phyloP scores from a whole-genome alignment of 208 protist species.

The Trypanosoma melophagium region DNA sequence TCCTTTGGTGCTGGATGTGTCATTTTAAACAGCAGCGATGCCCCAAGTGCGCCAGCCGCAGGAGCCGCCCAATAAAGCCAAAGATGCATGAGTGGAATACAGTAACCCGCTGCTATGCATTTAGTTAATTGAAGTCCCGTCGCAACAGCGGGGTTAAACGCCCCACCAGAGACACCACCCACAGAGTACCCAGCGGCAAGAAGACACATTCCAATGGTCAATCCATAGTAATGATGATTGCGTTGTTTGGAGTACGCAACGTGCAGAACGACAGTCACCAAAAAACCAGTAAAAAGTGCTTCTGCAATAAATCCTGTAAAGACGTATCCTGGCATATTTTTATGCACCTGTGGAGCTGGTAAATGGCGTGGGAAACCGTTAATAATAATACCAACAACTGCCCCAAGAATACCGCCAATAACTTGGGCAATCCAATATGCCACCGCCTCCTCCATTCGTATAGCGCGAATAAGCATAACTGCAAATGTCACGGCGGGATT shows the following conservation, averaged over 20 bases:
- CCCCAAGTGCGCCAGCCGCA: constrained; percentile 53
- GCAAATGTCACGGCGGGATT: constrained; percentile 81
- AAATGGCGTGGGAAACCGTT: constrained; percentile 66
- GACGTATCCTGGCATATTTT: constrained; percentile 61
- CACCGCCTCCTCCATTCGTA: constrained; percentile 74
- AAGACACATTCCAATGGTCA: constrained; percentile 79
- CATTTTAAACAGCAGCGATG: constrained; percentile 73
- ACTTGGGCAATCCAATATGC: constrained; percentile 82
- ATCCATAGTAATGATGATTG: constrained; percentile 75
- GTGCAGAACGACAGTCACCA: constrained; percentile 79
- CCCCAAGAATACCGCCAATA: constrained; percentile 66
- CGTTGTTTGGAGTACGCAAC: constrained; percentile 71
- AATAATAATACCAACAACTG: constrained; percentile 50
- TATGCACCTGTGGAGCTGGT: constrained; percentile 71
- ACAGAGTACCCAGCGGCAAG: constrained; percentile 73
- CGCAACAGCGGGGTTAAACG: constrained; percentile 82
- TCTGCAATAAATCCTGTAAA: constrained; percentile 70
- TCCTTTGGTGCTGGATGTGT: constrained; percentile 64
- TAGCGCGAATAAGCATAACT: constrained; percentile 58
- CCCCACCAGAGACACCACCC: constrained; percentile 69
- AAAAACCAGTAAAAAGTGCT: constrained; percentile 62
- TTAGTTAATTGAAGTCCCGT: constrained; percentile 73
- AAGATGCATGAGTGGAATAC: constrained; percentile 71
- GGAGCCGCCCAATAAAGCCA: constrained; percentile 85
- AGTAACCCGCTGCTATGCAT: constrained; percentile 70